A percentile compares a stretch with the other conserved stretches of the same genome.
These are phyloP conservation scores for Pleodorina starrii DNA, from an alignment of 139 green algal species.

Conservation along the genomic window DNA sequence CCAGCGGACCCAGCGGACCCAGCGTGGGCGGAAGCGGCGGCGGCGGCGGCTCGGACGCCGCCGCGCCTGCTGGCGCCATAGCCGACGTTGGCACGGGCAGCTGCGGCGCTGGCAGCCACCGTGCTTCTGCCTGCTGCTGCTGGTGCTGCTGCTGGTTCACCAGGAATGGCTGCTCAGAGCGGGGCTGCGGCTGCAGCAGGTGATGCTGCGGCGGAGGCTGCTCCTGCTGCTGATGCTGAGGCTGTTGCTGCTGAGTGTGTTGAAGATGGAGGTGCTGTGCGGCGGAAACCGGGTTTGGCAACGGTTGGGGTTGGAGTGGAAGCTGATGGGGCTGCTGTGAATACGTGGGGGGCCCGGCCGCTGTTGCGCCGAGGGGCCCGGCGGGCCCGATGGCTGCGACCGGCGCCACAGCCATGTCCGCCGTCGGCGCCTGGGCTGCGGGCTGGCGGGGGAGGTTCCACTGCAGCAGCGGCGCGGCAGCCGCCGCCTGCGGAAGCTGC, in stretches of 20 bases:
- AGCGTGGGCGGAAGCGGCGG: not conserved
- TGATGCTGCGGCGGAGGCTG: not conserved
- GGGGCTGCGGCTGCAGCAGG: not conserved
- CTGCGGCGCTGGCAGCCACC: not conserved
- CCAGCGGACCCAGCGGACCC: not conserved
- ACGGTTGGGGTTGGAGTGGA: too few species aligned
- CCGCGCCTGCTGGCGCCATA: not conserved
- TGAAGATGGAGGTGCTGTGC: too few species aligned
- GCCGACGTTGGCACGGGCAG: not conserved
- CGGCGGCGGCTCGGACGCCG: not conserved
- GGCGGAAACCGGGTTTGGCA: too few species aligned
- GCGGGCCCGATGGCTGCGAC: not conserved
- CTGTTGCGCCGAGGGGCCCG: not conserved
- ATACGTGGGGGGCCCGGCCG: too few species aligned
- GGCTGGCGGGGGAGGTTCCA: slow-evolving; percentile 7
- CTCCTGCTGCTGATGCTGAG: not conserved
- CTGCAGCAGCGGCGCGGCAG: not conserved
- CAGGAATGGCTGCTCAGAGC: not conserved
- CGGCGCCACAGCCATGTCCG: not conserved
- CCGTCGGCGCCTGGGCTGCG: not conserved
- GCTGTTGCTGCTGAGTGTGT: not conserved
- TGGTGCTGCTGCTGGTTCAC: not conserved
- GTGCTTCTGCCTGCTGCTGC: not conserved
- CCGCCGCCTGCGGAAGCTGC: not conserved
- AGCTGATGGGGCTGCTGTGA: too few species aligned